Conservation (phyloP, 768 basidiomycete species). For the Sporobolomyces pararoseus region DNA sequence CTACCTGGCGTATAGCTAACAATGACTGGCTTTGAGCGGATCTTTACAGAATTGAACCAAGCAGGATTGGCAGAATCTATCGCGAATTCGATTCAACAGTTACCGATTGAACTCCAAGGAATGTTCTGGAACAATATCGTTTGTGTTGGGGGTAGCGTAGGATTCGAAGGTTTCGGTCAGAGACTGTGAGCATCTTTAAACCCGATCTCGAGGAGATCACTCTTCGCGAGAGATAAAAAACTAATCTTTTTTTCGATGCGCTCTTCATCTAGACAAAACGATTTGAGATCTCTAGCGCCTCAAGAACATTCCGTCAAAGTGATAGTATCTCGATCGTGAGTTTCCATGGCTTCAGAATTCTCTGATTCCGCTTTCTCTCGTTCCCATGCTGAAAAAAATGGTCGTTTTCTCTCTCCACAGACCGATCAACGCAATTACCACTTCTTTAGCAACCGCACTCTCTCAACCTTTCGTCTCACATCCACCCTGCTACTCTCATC, state of each 20-base stretch:
- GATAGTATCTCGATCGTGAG: slow-evolving; percentile 70
- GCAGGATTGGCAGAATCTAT: slow-evolving; percentile 72
- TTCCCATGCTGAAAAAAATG: no score
- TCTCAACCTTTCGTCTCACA: not conserved
- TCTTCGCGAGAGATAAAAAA: slow-evolving; percentile 33
- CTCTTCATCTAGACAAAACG: slow-evolving; percentile 57
- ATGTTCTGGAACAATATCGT: slow-evolving; percentile 96
- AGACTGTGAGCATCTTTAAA: slow-evolving; percentile 62
- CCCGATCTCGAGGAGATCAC: no score
- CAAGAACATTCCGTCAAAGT: slow-evolving; percentile 70
- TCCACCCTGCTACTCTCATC: slow-evolving; percentile 2
- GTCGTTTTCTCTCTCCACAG: slow-evolving; percentile 51
- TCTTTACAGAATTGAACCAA: slow-evolving; percentile 68
- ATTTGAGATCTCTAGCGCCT: slow-evolving; percentile 77
- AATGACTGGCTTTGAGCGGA: no score
- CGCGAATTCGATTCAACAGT: slow-evolving; percentile 66
- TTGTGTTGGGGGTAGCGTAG: slow-evolving; percentile 76
- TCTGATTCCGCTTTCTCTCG: slow-evolving; percentile 27
- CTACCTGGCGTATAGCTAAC: no score
- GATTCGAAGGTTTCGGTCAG: slow-evolving; percentile 66
- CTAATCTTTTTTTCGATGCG: slow-evolving; percentile 37
- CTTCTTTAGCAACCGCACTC: slow-evolving; percentile 24
- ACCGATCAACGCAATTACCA: slow-evolving; percentile 57
- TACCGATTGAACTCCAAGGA: slow-evolving; percentile 77
- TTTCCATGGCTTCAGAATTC: slow-evolving; percentile 28